phyloP scores from a whole-genome alignment of 1,284 basidiomycete species.

The Leccinum huronense region DNA sequence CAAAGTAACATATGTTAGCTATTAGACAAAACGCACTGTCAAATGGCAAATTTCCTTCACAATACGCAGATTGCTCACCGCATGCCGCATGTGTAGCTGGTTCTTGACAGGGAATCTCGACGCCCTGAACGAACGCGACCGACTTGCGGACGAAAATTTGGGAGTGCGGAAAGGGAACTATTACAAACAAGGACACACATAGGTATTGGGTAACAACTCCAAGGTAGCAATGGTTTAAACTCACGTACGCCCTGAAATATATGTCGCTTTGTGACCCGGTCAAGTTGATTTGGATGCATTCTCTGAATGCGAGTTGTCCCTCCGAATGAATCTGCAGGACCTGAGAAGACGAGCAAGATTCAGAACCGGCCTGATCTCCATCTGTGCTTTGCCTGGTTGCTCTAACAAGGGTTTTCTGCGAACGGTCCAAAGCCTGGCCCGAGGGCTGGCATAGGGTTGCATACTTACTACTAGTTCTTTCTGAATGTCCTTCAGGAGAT shows the following conservation, averaged over 20 bases:
- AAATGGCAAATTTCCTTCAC: neutral
- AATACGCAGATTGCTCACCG: conserved; percentile 37
- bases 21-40: conserved; percentile 3
- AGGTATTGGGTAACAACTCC: neutral
- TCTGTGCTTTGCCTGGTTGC: neutral
- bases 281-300: neutral
- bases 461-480: neutral
- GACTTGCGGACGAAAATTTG: conserved; percentile 33
- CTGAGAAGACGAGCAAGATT: neutral
- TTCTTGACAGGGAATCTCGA: conserved; percentile 30
- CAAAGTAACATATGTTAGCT: conserved; percentile 64
- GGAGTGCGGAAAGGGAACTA: conserved; percentile 7
- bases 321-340: no score
- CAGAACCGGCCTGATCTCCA: neutral
- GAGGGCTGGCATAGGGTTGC: no score
- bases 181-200: conserved; percentile 33
- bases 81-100: conserved; percentile 45
- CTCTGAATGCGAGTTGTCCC: neutral
- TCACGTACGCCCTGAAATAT: neutral
- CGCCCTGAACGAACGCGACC: conserved; percentile 31
- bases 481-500: conserved; percentile 7
- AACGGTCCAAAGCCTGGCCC: neutral
- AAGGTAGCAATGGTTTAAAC: neutral
- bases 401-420: neutral
- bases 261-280: neutral